Evolutionary conservation across 2,329 filamentous ascomycete species (phyloP), one percentile per base, ranked within the genome.

Genomic region (Aureobasidium sp.): DNA sequence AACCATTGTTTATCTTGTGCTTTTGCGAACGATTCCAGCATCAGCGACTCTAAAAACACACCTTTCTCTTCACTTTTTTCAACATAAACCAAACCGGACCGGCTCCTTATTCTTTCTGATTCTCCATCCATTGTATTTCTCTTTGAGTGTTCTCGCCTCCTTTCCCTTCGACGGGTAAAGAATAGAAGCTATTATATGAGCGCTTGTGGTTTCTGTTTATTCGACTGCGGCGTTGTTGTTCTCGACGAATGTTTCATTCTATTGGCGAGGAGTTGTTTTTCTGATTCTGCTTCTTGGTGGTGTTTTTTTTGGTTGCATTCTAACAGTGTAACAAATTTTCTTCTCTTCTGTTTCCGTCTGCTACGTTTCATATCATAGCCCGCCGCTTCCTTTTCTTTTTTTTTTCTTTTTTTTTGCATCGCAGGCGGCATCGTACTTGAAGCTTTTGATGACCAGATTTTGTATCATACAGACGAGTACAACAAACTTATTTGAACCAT

Each of bases 201-300:
- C 22, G 24, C 10, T 24, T 29, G 17, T 30, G 14, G n/a, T 35
- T 35, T 24, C 30, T 24, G 25, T 24, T 25, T 12, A 17, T 19
- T 48, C 6, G 22, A 19, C 14, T 25, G 32, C 44, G 44, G 44
- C 32, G 22, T 47, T 47, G 25, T 32, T 34, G 41, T 45, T 48
- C 44, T 48, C 37, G 44, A 48, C 10, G 30, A 48, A 48, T 21
- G 27, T 48, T 17, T 37, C 22, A 35, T 48, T 37, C 14, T 19
- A 48, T 48, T 48, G 44, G 44, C 44, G 44, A 48, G 44, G 44
- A 35, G 44, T 48, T 29, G 27, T 29, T 29, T 37, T 48, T 35
- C 16, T 25, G 39, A 17, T 50, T 39, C 32, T 32, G n/a, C 19
- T 35, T 50, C 35, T 22, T 32, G 47, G 29, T 39, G 34, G 34